Evolutionary conservation across 108 stramenopile genomes (phyloP).

Genomic region (Stephanodiscus triporus): DNA sequence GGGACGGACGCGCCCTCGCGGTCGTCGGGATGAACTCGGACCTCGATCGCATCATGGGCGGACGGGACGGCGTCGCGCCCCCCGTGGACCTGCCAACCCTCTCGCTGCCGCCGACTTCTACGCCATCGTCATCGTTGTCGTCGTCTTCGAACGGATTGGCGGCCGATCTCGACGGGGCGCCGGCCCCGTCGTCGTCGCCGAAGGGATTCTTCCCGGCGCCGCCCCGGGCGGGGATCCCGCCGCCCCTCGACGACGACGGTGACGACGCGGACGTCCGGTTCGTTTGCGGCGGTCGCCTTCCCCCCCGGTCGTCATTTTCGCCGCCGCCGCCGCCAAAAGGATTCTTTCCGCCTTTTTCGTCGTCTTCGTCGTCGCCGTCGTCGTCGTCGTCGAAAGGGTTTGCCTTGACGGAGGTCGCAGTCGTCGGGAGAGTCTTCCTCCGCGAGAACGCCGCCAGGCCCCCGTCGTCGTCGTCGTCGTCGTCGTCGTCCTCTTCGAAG

Average conservation of each 20-base stretch:
- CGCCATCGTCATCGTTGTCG: neutral
- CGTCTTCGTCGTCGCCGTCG: conserved; percentile 12
- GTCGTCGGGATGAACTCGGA: neutral
- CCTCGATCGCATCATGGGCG: neutral
- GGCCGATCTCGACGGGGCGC: neutral
- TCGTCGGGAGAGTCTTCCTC: conserved; percentile 12
- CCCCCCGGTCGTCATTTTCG: neutral
- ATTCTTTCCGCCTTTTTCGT: neutral
- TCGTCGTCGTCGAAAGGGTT: conserved; percentile 6
- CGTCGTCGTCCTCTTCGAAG: conserved; percentile 32
- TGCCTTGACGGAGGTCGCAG: neutral
- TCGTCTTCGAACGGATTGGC: conserved; percentile 36
- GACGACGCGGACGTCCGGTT: no score
- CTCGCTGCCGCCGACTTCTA: neutral
- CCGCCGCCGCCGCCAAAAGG: conserved; percentile 1
- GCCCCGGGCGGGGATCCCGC: neutral
- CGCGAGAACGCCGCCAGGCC: conserved; percentile 19
- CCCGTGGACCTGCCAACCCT: conserved; percentile 1
- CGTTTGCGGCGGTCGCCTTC: neutral
- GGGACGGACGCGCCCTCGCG: no score
- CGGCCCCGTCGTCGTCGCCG: conserved; percentile 1
- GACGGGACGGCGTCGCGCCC: neutral
- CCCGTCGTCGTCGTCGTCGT: conserved; percentile 7
- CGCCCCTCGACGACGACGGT: neutral
- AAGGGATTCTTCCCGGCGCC: conserved; percentile 16